These are phyloP conservation scores for Hymenoscyphus fructigenus DNA, from an alignment of 2,329 filamentous ascomycete genomes.

Conservation along the genomic window DNA sequence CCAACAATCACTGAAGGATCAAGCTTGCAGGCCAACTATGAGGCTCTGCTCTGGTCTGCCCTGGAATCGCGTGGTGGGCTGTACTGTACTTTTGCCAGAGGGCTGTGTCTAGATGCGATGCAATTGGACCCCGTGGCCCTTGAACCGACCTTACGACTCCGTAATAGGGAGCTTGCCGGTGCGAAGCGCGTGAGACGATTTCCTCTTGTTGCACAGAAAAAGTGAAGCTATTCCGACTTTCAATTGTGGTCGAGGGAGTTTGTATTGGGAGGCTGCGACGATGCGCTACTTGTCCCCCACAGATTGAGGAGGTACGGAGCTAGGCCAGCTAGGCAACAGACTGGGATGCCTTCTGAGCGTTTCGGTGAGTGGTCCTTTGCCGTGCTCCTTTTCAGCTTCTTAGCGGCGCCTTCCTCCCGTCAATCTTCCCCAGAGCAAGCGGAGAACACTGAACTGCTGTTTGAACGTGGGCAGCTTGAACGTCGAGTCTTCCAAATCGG, in stretches of 20 bases:
- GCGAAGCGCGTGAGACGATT: not conserved
- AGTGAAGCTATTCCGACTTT: slow-evolving; percentile 4
- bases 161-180: not conserved
- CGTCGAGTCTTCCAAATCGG: not conserved
- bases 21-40: not conserved
- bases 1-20: slow-evolving; percentile 6
- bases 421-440: not conserved
- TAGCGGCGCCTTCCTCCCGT: not conserved
- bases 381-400: not conserved
- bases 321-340: not conserved
- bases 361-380: not conserved
- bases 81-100: not conserved
- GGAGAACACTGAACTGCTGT: not conserved
- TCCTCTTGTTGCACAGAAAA: not conserved
- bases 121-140: slow-evolving; percentile 4
- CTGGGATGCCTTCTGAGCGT: not conserved
- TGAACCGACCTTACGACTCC: not conserved
- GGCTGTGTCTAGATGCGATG: slow-evolving; percentile 6
- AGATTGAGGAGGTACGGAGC: not conserved
- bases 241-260: not conserved
- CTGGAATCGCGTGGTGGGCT: not conserved
- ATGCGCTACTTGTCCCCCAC: not conserved
- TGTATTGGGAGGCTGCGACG: not conserved
- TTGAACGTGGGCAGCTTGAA: not conserved
- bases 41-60: slow-evolving; percentile 1